These are phyloP conservation scores for Dioszegia crocea DNA, from an alignment of 768 basidiomycete genomes.

Conservation along the genomic window DNA sequence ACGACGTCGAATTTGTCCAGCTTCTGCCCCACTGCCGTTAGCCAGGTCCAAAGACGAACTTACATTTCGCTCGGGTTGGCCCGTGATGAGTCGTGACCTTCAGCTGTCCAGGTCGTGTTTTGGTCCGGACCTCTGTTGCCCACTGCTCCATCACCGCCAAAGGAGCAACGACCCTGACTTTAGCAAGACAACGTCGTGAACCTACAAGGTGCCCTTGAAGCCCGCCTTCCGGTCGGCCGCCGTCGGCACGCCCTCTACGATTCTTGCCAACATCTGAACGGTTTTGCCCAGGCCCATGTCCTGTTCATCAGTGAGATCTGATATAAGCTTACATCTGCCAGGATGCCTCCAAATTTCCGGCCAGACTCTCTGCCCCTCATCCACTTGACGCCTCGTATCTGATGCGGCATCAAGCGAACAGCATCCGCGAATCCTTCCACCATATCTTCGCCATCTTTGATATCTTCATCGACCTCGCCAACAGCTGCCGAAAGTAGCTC, in stretches of 20 bases:
- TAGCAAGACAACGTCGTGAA: slow-evolving; percentile 6
- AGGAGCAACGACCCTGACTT: slow-evolving; percentile 75
- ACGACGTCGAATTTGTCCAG: slow-evolving; percentile 51
- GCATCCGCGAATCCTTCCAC: slow-evolving; percentile 74
- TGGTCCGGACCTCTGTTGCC: slow-evolving; percentile 74
- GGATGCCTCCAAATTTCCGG: slow-evolving; percentile 77
- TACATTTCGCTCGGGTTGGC: slow-evolving; percentile 64
- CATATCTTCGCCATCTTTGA: slow-evolving; percentile 63
- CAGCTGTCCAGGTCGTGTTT: slow-evolving; percentile 59
- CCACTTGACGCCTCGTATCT: slow-evolving; percentile 79
- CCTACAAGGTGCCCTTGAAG: slow-evolving; percentile 53
- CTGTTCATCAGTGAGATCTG: slow-evolving; percentile 17
- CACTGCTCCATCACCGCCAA: slow-evolving; percentile 85
- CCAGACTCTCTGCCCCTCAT: slow-evolving; percentile 77
- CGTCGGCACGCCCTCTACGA: slow-evolving; percentile 72
- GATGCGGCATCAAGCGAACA: slow-evolving; percentile 75
- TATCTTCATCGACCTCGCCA: slow-evolving; percentile 52
- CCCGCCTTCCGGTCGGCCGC: slow-evolving; percentile 68
- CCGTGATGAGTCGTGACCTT: slow-evolving; percentile 83
- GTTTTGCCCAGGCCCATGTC: slow-evolving; percentile 58
- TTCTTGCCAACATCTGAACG: slow-evolving; percentile 80
- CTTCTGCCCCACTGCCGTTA: slow-evolving; percentile 16
- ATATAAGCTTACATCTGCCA: slow-evolving; percentile 68
- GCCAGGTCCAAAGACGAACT: slow-evolving; percentile 21
- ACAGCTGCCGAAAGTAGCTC: slow-evolving; percentile 67